A percentile compares a stretch with the other conserved stretches of the same genome.
Evolutionary conservation across 2,329 filamentous ascomycete genomes (phyloP).

Genomic region (Pseudocercospora vitis): DNA sequence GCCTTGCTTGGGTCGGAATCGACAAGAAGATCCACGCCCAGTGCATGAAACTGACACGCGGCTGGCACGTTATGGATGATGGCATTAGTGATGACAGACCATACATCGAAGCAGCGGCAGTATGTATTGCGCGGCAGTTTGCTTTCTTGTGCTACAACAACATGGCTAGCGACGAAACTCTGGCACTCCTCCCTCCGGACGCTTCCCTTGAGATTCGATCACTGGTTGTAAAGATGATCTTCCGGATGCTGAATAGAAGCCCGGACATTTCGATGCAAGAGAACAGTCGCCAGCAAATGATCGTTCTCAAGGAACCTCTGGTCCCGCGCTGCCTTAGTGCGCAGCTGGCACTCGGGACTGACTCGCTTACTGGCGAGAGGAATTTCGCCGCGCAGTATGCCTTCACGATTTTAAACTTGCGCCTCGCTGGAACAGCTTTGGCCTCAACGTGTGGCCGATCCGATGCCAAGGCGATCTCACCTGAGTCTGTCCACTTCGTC

Average conservation of each 20-base stretch:
- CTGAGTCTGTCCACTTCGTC: slow-evolving; percentile 71
- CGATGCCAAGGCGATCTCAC: slow-evolving; percentile 23
- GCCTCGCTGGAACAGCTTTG: slow-evolving; percentile 54
- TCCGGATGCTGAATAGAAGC: slow-evolving; percentile 67
- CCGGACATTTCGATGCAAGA: slow-evolving; percentile 74
- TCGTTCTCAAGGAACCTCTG: slow-evolving; percentile 69
- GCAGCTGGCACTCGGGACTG: slow-evolving; percentile 74
- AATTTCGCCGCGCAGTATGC: slow-evolving; percentile 71
- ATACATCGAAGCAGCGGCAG: slow-evolving; percentile 35
- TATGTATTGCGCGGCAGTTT: slow-evolving; percentile 38
- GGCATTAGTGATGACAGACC: slow-evolving; percentile 29
- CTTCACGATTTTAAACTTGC: slow-evolving; percentile 71
- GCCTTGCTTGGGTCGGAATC: slow-evolving; percentile 45
- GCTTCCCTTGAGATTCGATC: slow-evolving; percentile 61
- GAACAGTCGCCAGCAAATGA: slow-evolving; percentile 58
- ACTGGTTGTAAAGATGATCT: slow-evolving; percentile 63
- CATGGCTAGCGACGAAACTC: slow-evolving; percentile 51
- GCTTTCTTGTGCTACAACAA: slow-evolving; percentile 43
- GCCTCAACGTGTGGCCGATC: slow-evolving; percentile 27
- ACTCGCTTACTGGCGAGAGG: slow-evolving; percentile 59
- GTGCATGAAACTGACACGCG: slow-evolving; percentile 30
- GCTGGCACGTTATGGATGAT: slow-evolving; percentile 34
- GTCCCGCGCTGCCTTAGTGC: slow-evolving; percentile 77
- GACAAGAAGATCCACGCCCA: slow-evolving; percentile 44
- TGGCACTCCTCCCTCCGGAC: slow-evolving; percentile 43